Conservation (phyloP, 148 eudicot genomes). For the Heliosperma pusillum region DNA sequence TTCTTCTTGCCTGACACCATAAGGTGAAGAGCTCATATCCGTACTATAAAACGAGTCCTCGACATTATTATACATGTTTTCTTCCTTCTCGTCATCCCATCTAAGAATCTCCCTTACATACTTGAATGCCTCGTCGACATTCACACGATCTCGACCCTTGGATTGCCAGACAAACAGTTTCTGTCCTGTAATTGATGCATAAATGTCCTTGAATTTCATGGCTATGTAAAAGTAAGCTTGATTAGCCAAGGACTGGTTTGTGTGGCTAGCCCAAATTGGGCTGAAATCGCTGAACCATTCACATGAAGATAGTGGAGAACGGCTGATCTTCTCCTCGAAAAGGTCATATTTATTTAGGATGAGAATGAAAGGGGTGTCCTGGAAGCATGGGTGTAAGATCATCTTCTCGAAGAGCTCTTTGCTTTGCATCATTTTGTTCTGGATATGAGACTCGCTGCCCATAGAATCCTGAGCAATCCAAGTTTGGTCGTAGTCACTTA, state of each 20-base stretch:
- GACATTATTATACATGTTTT: conserved; percentile 44
- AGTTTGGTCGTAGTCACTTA: conserved; percentile 82
- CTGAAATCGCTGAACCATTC: conserved; percentile 85
- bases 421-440: conserved; percentile 81
- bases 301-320: conserved; percentile 55
- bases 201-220: conserved; percentile 90
- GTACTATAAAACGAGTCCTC: conserved; percentile 95
- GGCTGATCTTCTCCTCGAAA: conserved; percentile 78
- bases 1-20: conserved; percentile 43
- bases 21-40: conserved; percentile 88
- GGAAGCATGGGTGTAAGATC: conserved; percentile 78
- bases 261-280: conserved; percentile 67
- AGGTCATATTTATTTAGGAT: conserved; percentile 83
- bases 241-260: conserved; percentile 73
- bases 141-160: conserved; percentile 68
- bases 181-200: conserved; percentile 62
- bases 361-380: conserved; percentile 73
- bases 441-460: conserved; percentile 39
- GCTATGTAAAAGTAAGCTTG: conserved; percentile 94
- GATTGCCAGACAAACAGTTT: conserved; percentile 98
- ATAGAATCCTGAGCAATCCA: conserved; percentile 37
- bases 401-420: conserved; percentile 78
- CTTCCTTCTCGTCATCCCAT: conserved; percentile 96
- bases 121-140: conserved; percentile 83
- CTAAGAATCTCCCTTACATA: conserved; percentile 79